phyloP scores from a whole-genome alignment of 306 rosid species.

The Alnus glutinosa region DNA sequence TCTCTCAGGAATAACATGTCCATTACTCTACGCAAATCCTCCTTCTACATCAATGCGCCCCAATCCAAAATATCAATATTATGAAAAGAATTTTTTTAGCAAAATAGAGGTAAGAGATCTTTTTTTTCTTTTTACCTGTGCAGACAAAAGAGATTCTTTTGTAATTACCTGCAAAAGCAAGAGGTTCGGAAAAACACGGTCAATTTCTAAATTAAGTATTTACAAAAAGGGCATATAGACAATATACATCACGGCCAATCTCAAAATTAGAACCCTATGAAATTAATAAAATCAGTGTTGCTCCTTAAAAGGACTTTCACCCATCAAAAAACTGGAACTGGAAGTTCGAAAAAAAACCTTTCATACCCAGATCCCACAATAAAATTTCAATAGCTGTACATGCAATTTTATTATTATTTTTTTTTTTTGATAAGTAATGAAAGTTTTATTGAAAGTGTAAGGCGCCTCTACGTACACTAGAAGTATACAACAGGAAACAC shows the following conservation, averaged over 20 bases:
- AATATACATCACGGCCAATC: neutral
- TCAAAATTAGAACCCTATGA: neutral
- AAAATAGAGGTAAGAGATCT: neutral
- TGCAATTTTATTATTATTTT: too few species aligned
- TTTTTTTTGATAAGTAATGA: too few species aligned
- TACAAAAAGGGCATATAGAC: neutral
- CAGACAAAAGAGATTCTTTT: conserved; percentile 65
- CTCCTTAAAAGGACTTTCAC: neutral
- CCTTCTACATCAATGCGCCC: conserved; percentile 51
- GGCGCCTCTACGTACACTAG: too few species aligned
- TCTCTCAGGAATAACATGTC: conserved; percentile 69
- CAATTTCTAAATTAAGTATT: conserved; percentile 1
- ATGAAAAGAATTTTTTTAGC: conserved; percentile 2
- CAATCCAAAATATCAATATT: conserved; percentile 24
- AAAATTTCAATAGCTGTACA: neutral
- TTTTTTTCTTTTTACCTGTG: conserved; percentile 59
- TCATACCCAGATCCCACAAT: too few species aligned
- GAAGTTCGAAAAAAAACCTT: neutral
- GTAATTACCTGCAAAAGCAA: conserved; percentile 68
- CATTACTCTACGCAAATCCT: conserved; percentile 85
- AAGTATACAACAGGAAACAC: too few species aligned
- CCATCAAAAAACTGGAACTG: too few species aligned
- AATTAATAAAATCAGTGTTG: neutral
- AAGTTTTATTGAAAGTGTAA: too few species aligned
- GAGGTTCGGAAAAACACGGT: conserved; percentile 17